Base-by-base conservation (phyloP, 225 moss, liverwort and hornwort genomes). In the Pleurozium schreberi region DNA sequence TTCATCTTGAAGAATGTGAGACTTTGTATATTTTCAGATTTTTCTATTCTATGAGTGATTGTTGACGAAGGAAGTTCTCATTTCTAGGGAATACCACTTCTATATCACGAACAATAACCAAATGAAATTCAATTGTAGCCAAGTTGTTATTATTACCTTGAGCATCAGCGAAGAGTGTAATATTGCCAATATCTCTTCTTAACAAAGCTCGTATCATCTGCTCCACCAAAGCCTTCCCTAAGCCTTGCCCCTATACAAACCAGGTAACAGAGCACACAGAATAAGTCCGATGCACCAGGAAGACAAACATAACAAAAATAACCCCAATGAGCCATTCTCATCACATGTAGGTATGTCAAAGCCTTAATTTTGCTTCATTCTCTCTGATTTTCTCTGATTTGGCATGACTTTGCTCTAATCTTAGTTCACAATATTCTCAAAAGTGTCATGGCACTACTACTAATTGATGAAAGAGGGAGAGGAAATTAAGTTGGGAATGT, bases 161-260 rank as follows among this genome's bases (percentile, higher is more conserved):
- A 71, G 99, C 97, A 91, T 99, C 99, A 74, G 99, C 99, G 73
- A 99, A 99, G 85, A 99, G 95, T 10, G 99, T 99, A 83, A 99
- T 99, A 86, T 99, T 99, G 90, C 99, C 99, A 53, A 99, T 99
- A 55, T 99, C 99, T 92, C 99, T 94, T 92, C 99, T 95, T 90
- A 99, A 89, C 85, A 99, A 92, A 68, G 99, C 97, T 21, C 97
- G 94, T 87, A 99, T 96, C 97, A 99, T 99, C 91, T 99, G 99
- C 95, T 99, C 99, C 85, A 99, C 97, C 89, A 99, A 91, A 69
- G 99, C 99, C 89, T 99, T 99, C 82, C 99, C 99, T 82, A 99
- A 94, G 81, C 99, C 99, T 95, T 99, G 99, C 40, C 99, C 97
- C 96, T 98, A 87, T 57, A 93, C 50, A 11, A 86, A 87, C 18